Conservation (phyloP, 1,139 yeast genomes). For the Candida pseudoviswanathii region DNA sequence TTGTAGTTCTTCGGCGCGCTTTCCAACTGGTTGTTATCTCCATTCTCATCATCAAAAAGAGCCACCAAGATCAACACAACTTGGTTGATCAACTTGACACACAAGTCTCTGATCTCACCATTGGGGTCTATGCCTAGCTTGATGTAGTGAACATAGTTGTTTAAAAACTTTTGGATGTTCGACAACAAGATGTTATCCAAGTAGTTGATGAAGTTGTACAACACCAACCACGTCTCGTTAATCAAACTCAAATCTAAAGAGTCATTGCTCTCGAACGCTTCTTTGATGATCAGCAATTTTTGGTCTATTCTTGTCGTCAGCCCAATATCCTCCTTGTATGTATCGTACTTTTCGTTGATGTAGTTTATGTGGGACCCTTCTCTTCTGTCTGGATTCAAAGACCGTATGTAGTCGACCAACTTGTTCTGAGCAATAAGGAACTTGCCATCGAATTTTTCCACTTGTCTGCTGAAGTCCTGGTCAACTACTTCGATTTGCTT, state of each 20-base stretch:
- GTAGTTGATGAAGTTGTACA: constrained; percentile 39
- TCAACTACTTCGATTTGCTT: constrained; percentile 38
- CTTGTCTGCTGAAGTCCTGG: constrained; percentile 40
- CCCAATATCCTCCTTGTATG: constrained; percentile 37
- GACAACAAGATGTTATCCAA: constrained; percentile 34
- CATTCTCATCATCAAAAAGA: constrained; percentile 34
- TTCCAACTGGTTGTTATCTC: constrained; percentile 33
- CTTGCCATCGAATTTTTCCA: constrained; percentile 35
- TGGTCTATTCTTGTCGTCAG: constrained; percentile 32
- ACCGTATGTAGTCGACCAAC: constrained; percentile 37
- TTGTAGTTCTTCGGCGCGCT: constrained; percentile 39
- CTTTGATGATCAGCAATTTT: constrained; percentile 31
- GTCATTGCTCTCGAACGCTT: constrained; percentile 42
- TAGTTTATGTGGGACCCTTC: constrained; percentile 43
- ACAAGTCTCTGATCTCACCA: constrained; percentile 31
- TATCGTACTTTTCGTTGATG: constrained; percentile 43
- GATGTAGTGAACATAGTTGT: constrained; percentile 40
- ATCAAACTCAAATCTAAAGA: constrained; percentile 46
- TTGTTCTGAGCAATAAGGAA: constrained; percentile 45
- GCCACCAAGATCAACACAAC: constrained; percentile 29
- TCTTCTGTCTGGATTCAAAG: constrained; percentile 34
- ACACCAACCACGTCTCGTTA: constrained; percentile 49
- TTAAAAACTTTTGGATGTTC: constrained; percentile 37
- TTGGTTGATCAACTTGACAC: constrained; percentile 28
- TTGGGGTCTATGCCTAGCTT: constrained; percentile 31